These are phyloP conservation scores for Dovyalis caffra DNA, from an alignment of 345 rosid genomes.

Conservation along the genomic window DNA sequence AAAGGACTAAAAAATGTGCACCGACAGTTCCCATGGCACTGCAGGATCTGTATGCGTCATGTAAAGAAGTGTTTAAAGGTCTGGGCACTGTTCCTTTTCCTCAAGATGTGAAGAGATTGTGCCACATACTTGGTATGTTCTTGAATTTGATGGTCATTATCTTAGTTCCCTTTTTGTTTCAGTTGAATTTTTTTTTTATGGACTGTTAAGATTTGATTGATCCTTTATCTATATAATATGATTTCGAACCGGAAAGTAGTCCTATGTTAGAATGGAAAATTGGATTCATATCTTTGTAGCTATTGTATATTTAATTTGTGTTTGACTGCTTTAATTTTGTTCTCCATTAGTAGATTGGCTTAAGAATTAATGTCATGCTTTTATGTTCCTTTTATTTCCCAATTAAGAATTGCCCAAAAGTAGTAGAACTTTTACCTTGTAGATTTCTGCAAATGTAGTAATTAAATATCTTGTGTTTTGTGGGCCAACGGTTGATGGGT, in stretches of 20 bases:
- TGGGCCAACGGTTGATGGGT: not conserved
- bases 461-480: not conserved
- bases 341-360: not conserved
- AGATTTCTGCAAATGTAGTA: not conserved
- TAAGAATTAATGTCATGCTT: not conserved
- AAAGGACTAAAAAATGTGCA: not conserved
- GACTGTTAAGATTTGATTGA: not conserved
- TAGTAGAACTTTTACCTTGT: not conserved
- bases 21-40: slow-evolving; percentile 21
- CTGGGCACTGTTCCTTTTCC: slow-evolving; percentile 51
- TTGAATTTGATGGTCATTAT: not conserved
- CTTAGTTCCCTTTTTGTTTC: not conserved
- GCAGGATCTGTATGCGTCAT: slow-evolving; percentile 48
- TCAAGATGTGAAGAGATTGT: slow-evolving; percentile 39
- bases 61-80: slow-evolving; percentile 52
- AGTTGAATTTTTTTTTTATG: not conserved
- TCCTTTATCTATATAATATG: not conserved
- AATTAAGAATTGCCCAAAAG: not conserved
- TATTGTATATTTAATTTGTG: not conserved
- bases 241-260: not conserved
- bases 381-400: not conserved
- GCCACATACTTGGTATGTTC: slow-evolving; percentile 51
- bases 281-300: not conserved
- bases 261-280: not conserved
- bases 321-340: not conserved